These are phyloP conservation scores for Xylaria venustula DNA, from an alignment of 495 filamentous ascomycete genomes.

Conservation along the genomic window DNA sequence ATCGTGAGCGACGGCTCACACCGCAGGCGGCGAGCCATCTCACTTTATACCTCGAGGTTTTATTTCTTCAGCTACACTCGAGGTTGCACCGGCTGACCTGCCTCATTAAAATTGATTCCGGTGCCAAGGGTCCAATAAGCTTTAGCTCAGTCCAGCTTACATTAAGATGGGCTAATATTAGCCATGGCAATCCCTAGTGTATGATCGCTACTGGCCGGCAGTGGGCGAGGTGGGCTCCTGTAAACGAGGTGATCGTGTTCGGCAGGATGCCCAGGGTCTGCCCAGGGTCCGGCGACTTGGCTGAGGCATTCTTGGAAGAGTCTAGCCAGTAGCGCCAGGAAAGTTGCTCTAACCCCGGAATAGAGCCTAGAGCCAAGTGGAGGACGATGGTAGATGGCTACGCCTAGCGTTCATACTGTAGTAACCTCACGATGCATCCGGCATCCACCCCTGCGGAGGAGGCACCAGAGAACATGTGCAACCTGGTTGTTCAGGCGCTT, in stretches of 20 bases:
- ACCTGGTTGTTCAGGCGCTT: too few species aligned
- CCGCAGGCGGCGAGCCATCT: background rate
- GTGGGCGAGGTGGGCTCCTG: background rate
- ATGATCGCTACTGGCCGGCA: background rate
- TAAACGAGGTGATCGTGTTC: background rate
- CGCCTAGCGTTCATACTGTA: too few species aligned
- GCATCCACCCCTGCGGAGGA: too few species aligned
- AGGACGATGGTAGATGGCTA: too few species aligned
- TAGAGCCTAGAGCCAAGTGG: too few species aligned
- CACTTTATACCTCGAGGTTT: background rate
- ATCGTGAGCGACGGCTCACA: too few species aligned
- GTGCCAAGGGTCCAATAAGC: background rate
- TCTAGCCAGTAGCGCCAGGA: too few species aligned
- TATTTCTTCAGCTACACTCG: background rate
- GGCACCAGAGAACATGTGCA: too few species aligned
- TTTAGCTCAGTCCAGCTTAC: background rate
- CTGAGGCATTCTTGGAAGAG: too few species aligned
- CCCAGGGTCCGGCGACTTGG: too few species aligned
- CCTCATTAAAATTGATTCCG: background rate
- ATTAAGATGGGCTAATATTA: background rate
- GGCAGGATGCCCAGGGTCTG: background rate
- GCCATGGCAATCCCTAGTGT: background rate
- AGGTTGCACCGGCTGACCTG: background rate
- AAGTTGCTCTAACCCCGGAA: too few species aligned
- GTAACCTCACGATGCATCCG: too few species aligned